Percentiles rank a stretch among this genome's conserved stretches.
These are phyloP conservation scores for Fusarium mexicanum DNA, from an alignment of 2,329 filamentous ascomycete genomes.

Conservation along the genomic window DNA sequence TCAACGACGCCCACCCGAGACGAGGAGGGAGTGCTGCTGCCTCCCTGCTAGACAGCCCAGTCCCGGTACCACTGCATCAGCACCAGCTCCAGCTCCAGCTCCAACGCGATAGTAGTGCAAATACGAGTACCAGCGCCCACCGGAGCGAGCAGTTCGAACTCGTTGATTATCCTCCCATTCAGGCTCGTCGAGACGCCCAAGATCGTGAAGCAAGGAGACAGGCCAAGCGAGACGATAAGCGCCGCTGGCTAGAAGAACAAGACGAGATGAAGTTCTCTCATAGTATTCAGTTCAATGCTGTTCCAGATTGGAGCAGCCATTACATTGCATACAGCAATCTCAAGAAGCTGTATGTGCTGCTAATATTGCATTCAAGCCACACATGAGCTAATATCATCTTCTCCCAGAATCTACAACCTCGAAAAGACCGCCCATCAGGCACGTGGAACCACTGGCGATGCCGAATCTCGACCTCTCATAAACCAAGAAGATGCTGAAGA, in stretches of 20 bases:
- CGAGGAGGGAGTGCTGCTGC: constrained; percentile 50
- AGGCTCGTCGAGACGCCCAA: constrained; percentile 42
- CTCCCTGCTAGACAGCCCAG: constrained; percentile 18
- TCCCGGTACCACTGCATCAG: constrained; percentile 5
- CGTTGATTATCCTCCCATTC: constrained; percentile 50
- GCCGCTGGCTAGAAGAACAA: constrained; percentile 73
- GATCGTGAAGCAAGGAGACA: constrained; percentile 48
- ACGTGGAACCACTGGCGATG: constrained; percentile 65
- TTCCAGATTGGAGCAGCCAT: constrained; percentile 98
- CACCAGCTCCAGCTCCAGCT: constrained; percentile 4
- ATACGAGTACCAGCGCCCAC: background rate
- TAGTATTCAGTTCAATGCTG: constrained; percentile 98
- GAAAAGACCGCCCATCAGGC: constrained; percentile 83
- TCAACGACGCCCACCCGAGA: constrained; percentile 38
- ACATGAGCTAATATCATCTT: constrained; percentile 10
- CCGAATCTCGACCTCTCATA: constrained; percentile 87
- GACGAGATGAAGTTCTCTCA: constrained; percentile 99
- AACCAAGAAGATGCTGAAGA: constrained; percentile 78
- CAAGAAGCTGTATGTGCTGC: constrained; percentile 87
- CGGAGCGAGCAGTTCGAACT: constrained; percentile 53
- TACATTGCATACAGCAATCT: constrained; percentile 99
- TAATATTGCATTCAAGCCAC: background rate
- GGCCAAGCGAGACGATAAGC: constrained; percentile 69
- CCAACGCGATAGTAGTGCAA: constrained; percentile 10
- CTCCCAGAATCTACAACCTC: constrained; percentile 88